These are phyloP conservation scores for Rhizopogon salebrosus DNA, from an alignment of 768 basidiomycete species.

Conservation along the genomic window DNA sequence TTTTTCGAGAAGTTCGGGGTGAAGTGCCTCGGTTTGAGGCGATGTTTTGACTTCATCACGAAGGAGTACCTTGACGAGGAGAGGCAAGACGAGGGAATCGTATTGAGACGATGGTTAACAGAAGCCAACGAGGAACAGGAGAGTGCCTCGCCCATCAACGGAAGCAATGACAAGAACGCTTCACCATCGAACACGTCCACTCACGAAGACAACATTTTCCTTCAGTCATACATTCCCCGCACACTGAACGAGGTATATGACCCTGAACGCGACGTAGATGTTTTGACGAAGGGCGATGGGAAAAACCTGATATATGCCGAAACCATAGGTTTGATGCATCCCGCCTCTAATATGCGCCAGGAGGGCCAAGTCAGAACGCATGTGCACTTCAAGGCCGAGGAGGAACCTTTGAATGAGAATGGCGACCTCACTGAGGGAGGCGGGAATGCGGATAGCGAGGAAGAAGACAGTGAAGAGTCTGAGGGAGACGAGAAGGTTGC, in stretches of 20 bases:
- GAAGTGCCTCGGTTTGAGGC: conserved; percentile 67
- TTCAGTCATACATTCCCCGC: conserved; percentile 89
- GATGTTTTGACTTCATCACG: conserved; percentile 88
- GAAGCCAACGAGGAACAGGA: conserved; percentile 24
- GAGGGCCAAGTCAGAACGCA: conserved; percentile 4
- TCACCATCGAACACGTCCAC: conserved; percentile 17
- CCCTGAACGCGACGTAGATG: conserved; percentile 87
- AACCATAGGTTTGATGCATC: conserved; percentile 72
- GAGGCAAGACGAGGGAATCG: conserved; percentile 20
- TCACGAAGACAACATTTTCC: conserved; percentile 86
- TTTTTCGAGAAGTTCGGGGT: conserved; percentile 82
- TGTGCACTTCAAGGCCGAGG: conserved; percentile 17
- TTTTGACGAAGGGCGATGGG: conserved; percentile 65
- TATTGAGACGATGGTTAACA: conserved; percentile 46
- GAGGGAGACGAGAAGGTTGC: conserved; percentile 23
- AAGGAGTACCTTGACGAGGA: conserved; percentile 38
- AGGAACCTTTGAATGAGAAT: conserved; percentile 15
- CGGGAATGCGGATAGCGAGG: conserved; percentile 28
- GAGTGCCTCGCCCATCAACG: conserved; percentile 7
- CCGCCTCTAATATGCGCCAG: conserved; percentile 13
- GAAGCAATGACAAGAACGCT: conserved; percentile 9
- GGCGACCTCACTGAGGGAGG: conserved; percentile 15
- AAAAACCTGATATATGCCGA: conserved; percentile 79
- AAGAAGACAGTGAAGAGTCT: conserved; percentile 28
- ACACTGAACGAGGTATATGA: conserved; percentile 90